Conservation (phyloP, 1,284 basidiomycete species). For the Leccinum fuscescens region DNA sequence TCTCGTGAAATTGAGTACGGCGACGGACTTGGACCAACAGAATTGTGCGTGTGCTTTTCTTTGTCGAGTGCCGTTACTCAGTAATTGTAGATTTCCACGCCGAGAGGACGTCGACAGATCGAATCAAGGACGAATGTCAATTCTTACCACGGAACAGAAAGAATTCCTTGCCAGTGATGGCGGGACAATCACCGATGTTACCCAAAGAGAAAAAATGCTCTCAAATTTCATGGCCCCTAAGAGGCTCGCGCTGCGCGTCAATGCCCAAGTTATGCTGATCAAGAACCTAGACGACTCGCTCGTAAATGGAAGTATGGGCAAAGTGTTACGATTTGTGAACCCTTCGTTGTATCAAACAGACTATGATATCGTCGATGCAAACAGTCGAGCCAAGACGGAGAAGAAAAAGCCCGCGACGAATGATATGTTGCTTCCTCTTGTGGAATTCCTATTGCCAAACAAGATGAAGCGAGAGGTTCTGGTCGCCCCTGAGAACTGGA, state of each 20-base stretch:
- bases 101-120: slow-evolving; percentile 84
- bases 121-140: slow-evolving; percentile 63
- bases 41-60: slow-evolving; percentile 50
- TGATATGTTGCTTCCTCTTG: slow-evolving; percentile 60
- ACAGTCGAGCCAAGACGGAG: slow-evolving; percentile 30
- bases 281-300: slow-evolving; percentile 73
- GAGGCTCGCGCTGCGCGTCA: slow-evolving; percentile 54
- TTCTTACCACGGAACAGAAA: slow-evolving; percentile 43
- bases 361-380: slow-evolving; percentile 32
- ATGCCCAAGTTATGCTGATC: slow-evolving; percentile 59
- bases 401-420: slow-evolving; percentile 31
- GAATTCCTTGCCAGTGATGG: slow-evolving; percentile 51
- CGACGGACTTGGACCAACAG: slow-evolving; percentile 79
- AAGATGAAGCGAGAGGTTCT: slow-evolving; percentile 55
- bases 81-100: slow-evolving; percentile 66
- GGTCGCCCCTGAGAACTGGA: slow-evolving; percentile 78
- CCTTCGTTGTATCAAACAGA: slow-evolving; percentile 29
- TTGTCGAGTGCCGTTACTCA: slow-evolving; percentile 4
- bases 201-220: slow-evolving; percentile 64
- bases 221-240: slow-evolving; percentile 73
- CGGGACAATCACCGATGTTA: slow-evolving; percentile 49
- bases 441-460: slow-evolving; percentile 72
- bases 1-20: slow-evolving; percentile 57
- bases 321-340: slow-evolving; percentile 53
- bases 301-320: slow-evolving; percentile 74